Base-by-base conservation (phyloP, 2,329 filamentous ascomycete genomes). In the Bipolaris victoriae region DNA sequence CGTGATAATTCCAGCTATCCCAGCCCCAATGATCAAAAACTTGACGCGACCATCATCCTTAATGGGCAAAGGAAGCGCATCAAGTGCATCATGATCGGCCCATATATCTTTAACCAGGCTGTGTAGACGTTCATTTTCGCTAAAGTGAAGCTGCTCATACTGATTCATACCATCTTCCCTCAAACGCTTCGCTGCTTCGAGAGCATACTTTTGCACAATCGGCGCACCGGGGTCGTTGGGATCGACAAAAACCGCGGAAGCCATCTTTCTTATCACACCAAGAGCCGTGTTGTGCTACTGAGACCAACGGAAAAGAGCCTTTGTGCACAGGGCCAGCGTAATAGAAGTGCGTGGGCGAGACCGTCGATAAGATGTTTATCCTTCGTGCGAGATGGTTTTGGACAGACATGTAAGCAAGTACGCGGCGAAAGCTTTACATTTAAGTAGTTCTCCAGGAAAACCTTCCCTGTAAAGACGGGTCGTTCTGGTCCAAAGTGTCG, bases 1-100 rank as follows among this genome's bases (percentile, higher is more conserved):
- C 67, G 75, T 7, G 75, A 81, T 56, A 6, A 80, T 68, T 4
- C 78, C 79, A 7, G 72, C 74, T 48, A 71, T 76, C 0, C 79
- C 79, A 26, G 73, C 76, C n/a, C 79, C 78, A 7, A 78, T 54
- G 29, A 80, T 73, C 16, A 77, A 58, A 22, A 72, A 51, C 61
- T 66, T 72, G 54, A 49, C 43, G 9, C n/a, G 33, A 3, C 37
- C 55, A 16, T 52, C 55, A 7, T 51, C 22, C 0, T 39, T 15
- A 33, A 60, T 43, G 11, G 63, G 63, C 10, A 56, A 10, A 1
- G 61, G 53, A 24, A 57, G 49, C 11, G 41, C 50, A 50, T 65
- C 55, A n/a, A 65, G 57, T 3, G 54, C 52, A 5, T 43, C 55
- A 52, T 65, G 63, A 22, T 65, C 63, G 10, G 61, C 63, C 40